phyloP scores from a whole-genome alignment of 169 alveolate species.

The Toxoplasma gondii region DNA sequence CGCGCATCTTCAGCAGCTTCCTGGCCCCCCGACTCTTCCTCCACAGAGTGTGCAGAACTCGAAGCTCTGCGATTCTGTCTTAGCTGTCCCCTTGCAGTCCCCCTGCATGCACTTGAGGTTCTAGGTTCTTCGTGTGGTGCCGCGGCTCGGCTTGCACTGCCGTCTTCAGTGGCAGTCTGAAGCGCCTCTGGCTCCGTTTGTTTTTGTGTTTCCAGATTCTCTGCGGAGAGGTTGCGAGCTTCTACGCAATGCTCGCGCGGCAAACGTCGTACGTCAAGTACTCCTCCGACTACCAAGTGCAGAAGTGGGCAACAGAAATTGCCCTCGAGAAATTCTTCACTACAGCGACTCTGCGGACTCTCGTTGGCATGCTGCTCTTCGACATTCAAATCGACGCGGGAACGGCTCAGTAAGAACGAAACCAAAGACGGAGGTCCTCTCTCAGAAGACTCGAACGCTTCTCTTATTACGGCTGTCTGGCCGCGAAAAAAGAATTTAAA shows the following conservation, averaged over 20 bases:
- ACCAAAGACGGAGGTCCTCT: neutral
- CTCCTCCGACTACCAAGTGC: conserved; percentile 42
- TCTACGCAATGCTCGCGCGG: conserved; percentile 42
- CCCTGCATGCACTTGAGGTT: no score
- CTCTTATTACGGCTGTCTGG: no score
- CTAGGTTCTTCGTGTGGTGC: no score
- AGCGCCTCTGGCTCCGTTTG: neutral
- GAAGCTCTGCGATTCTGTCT: no score
- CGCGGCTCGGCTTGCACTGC: no score
- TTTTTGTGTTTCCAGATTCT: conserved; percentile 24
- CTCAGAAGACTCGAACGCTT: neutral
- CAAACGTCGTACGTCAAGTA: conserved; percentile 52
- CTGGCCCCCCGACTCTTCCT: no score
- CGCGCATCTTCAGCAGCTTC: no score
- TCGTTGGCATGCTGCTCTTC: conserved; percentile 59
- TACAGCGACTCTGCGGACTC: neutral
- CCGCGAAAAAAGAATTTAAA: no score
- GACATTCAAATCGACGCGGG: conserved; percentile 65
- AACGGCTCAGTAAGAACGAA: conserved; percentile 42
- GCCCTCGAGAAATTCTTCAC: conserved; percentile 49
- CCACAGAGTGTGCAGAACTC: no score
- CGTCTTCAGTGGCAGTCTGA: no score
- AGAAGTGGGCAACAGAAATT: conserved; percentile 46
- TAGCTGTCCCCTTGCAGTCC: no score
- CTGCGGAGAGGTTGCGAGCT: conserved; percentile 48